Evolutionary conservation across 805 yeast genomes (phyloP), one percentile per base, ranked within the genome.

Genomic region (Starmerella geochares): DNA sequence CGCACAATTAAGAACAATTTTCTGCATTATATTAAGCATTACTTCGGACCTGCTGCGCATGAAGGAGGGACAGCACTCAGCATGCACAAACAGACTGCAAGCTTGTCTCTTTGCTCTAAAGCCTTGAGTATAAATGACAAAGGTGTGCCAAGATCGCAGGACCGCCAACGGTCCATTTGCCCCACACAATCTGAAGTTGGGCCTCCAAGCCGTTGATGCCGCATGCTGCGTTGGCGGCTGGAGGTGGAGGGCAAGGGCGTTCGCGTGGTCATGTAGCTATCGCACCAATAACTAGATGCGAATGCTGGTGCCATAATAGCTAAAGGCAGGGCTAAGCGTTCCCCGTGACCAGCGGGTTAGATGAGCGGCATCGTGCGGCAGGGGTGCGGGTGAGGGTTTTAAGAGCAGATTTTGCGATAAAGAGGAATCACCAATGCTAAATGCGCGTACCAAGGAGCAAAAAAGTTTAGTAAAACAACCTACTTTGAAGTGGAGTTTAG

Each of bases 401-500:
- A 5, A 25, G 14, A 9, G 20, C 13, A 4, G 4, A 9, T 13
- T 23, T 23, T 23, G 42, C 42, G 42, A 38, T 38, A 38, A 38
- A 38, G 42, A 28, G 42, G n/a, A 38, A 23, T 38, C n/a, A 11
- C 10, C 29, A 24, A n/a, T 24, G 25, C 29, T 16, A 24, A n/a
- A 38, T 38, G 29, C 19, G 20, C 5, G 16, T 24, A 38, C 29
- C 28, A 23, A 38, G 29, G 42, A 24, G 42, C 42, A 38, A 38
- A 38, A 38, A 38, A 38, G 42, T 38, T 38, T 38, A 38, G 42
- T 38, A 38, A 38, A 38, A 24, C 42, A 38, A 38, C 42, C 42
- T 38, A 38, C 9, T 38, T 38, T 38, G 29, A 38, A 23, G 8
- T 23, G n/a, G 42, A 38, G 29, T 38, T 38, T 38, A 38, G 42